phyloP scores from a whole-genome alignment of 257 asterid species.

The Euphrasia confusa region DNA sequence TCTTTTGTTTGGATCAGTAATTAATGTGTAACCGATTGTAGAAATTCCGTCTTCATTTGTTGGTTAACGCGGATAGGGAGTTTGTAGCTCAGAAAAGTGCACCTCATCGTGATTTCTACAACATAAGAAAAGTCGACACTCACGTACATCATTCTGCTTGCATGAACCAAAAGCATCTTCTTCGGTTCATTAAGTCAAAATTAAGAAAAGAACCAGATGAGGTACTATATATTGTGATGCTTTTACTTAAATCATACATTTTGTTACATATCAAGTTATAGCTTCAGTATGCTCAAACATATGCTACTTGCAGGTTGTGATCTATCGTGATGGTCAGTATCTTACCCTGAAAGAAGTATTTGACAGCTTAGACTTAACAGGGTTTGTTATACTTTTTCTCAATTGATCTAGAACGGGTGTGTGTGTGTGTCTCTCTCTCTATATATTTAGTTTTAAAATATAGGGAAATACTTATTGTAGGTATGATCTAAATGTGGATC shows the following conservation, averaged over 20 bases:
- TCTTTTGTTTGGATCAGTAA: slow-evolving; percentile 19
- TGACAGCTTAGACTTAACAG: slow-evolving; percentile 90
- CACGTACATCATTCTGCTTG: slow-evolving; percentile 96
- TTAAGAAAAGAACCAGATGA: slow-evolving; percentile 87
- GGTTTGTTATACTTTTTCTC: slow-evolving; percentile 43
- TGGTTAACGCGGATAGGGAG: slow-evolving; percentile 78
- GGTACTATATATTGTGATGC: slow-evolving; percentile 41
- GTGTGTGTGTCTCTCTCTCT: not conserved
- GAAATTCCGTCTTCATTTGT: slow-evolving; percentile 86
- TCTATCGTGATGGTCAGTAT: slow-evolving; percentile 88
- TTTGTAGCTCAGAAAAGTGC: slow-evolving; percentile 91
- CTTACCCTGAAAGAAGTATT: slow-evolving; percentile 92
- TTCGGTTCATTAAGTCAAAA: slow-evolving; percentile 84
- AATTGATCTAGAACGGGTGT: not conserved
- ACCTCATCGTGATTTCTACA: slow-evolving; percentile 95
- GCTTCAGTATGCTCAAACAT: slow-evolving; percentile 25
- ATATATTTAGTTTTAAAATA: slow-evolving; percentile 7
- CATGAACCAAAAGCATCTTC: slow-evolving; percentile 96
- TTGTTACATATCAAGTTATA: slow-evolving; percentile 5
- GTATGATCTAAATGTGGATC: slow-evolving; percentile 86
- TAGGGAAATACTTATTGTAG: slow-evolving; percentile 38
- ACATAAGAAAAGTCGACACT: slow-evolving; percentile 87
- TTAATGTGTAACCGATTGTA: slow-evolving; percentile 29
- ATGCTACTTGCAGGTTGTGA: slow-evolving; percentile 63
- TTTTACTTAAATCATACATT: slow-evolving; percentile 16